Evolutionary conservation across 768 basidiomycete species (phyloP).

Genomic region (Lentinula raphanica): DNA sequence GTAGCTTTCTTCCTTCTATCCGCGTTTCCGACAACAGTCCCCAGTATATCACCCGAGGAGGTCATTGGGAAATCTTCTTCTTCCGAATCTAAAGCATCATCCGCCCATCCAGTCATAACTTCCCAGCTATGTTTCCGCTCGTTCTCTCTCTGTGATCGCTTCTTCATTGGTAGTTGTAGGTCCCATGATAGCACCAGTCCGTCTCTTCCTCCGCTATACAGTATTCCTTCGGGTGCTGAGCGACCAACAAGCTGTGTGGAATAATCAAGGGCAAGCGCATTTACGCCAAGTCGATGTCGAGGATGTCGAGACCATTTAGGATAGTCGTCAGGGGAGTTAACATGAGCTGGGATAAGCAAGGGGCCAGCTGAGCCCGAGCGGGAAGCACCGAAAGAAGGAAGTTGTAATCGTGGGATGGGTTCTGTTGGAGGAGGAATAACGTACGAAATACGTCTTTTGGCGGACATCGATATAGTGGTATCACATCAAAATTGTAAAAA

Average conservation of each 20-base stretch:
- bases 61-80: conserved; percentile 51
- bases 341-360: conserved; percentile 44
- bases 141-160: conserved; percentile 27
- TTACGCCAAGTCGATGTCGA: conserved; percentile 83
- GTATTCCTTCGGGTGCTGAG: conserved; percentile 72
- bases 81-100: conserved; percentile 63
- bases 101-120: conserved; percentile 78
- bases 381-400: conserved; percentile 61
- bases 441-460: conserved; percentile 77
- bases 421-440: conserved; percentile 72
- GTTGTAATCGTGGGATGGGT: conserved; percentile 56
- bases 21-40: conserved; percentile 47
- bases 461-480: conserved; percentile 6
- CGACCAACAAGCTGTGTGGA: conserved; percentile 71
- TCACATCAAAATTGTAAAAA: background rate
- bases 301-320: conserved; percentile 43
- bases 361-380: conserved; percentile 69
- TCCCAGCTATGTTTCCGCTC: conserved; percentile 53
- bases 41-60: conserved; percentile 75
- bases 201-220: conserved; percentile 88
- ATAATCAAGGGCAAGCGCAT: conserved; percentile 81
- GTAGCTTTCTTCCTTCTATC: conserved; percentile 31
- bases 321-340: conserved; percentile 16
- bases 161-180: conserved; percentile 61
- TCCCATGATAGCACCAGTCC: conserved; percentile 89